Conservation (phyloP, 345 rosid species). For the Heritiera littoralis region DNA sequence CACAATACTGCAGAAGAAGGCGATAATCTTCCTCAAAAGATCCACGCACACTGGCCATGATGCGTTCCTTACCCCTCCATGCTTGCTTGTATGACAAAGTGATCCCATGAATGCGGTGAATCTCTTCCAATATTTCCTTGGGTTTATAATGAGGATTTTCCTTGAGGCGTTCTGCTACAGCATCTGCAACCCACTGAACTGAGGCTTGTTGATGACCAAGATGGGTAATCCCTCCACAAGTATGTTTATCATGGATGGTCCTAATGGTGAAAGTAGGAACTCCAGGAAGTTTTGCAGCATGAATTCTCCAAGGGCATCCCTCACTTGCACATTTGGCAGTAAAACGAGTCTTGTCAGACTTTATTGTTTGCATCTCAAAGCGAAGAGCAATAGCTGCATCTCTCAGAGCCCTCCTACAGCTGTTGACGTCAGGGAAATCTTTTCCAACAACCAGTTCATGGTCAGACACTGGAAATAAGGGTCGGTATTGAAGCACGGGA, state of each 20-base stretch:
- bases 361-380: slow-evolving; percentile 86
- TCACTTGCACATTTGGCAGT: slow-evolving; percentile 84
- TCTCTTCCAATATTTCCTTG: slow-evolving; percentile 88
- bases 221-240: slow-evolving; percentile 81
- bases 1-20: slow-evolving; percentile 85
- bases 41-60: slow-evolving; percentile 76
- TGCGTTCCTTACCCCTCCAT: slow-evolving; percentile 94
- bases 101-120: slow-evolving; percentile 81
- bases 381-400: slow-evolving; percentile 83
- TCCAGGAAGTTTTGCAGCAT: slow-evolving; percentile 83
- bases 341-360: slow-evolving; percentile 89
- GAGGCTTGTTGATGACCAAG: slow-evolving; percentile 98
- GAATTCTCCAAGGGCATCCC: slow-evolving; percentile 93
- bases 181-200: slow-evolving; percentile 89
- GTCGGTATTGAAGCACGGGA: slow-evolving; percentile 57
- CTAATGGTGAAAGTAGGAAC: slow-evolving; percentile 81
- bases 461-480: slow-evolving; percentile 27
- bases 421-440: slow-evolving; percentile 81
- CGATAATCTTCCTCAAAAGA: slow-evolving; percentile 90
- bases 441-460: slow-evolving; percentile 71
- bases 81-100: slow-evolving; percentile 90
- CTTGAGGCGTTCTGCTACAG: slow-evolving; percentile 66
- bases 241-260: slow-evolving; percentile 69
- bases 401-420: slow-evolving; percentile 88
- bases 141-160: slow-evolving; percentile 83